Base-by-base conservation (phyloP, 1,284 basidiomycete species). In the Tilletia caries region DNA sequence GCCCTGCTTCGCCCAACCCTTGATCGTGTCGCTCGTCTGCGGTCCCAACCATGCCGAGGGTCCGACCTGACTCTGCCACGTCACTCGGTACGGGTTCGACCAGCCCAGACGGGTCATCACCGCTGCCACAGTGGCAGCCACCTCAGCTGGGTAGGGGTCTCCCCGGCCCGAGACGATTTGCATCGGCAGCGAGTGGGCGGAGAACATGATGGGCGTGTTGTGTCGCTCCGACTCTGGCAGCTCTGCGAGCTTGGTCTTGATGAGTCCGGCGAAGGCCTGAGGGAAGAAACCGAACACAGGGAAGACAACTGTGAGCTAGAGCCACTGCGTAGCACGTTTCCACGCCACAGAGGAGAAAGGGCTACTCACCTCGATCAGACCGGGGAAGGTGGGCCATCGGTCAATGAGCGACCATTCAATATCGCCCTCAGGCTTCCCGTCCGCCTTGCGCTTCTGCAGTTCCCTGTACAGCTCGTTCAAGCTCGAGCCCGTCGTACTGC, bases 11-110 rank as follows among this genome's bases (percentile, higher is more conserved):
- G 92, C 92, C 67, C 96, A 88, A 15, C 95, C 96, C 83, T 97
- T 93, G 81, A 99, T 85, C 41, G 94, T 91, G 69, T 93, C 92
- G 44, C 88, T 87, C 0, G 96, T 99, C 85, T 98, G 95, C 85
- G 93, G 93, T 1, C 96, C 96, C 88, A 98, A 92, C 96, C 96
- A 98, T 32, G 95, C 92, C 46, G 91, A 91, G 2, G 96, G 96
- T 1, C 96, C 96, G 50, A 99, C 96, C 84, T 98, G 92, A 23
- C 91, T 93, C 86, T 99, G 96, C 96, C 96, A 99, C 2, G 95
- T 93, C 65, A 98, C 88, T 32, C 96, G 90, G 85, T 91, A 98
- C 0, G 81, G 81, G 71, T 83, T 82, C 67, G 70, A 70, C 78
- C 79, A 81, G 41, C 81, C 80, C 58, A 83, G 73, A 34, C 71